Percentiles rank a stretch among this genome's conserved stretches.
phyloP scores from a whole-genome alignment of 73 alveolate species.

The Paramecium primaurelia region DNA sequence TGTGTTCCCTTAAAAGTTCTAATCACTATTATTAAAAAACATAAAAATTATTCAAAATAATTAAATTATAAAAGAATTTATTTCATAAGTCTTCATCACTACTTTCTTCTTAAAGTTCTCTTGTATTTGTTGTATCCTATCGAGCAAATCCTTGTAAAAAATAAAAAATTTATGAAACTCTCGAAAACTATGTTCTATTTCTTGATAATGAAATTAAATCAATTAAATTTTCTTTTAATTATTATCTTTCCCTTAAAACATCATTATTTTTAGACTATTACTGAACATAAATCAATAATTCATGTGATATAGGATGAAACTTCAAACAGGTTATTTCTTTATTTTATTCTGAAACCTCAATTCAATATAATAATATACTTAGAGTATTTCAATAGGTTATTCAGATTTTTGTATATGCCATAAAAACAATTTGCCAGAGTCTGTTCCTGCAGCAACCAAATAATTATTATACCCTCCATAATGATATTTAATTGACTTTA shows the following conservation, averaged over 20 bases:
- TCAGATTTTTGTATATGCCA: neutral
- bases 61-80: neutral
- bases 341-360: neutral
- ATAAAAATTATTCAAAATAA: neutral
- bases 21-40: neutral
- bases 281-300: neutral
- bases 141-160: neutral
- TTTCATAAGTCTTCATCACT: neutral
- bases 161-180: neutral
- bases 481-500: neutral
- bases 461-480: neutral
- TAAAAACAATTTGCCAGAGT: neutral
- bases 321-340: neutral
- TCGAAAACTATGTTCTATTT: neutral
- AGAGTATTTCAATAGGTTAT: neutral
- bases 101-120: neutral
- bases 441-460: neutral
- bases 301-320: neutral
- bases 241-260: neutral
- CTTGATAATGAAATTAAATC: neutral
- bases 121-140: neutral
- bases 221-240: neutral
- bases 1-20: conserved; percentile 20
- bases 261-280: neutral
- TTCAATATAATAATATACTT: neutral